These are phyloP conservation scores for Mycena metata DNA, from an alignment of 768 basidiomycete genomes.

Conservation along the genomic window DNA sequence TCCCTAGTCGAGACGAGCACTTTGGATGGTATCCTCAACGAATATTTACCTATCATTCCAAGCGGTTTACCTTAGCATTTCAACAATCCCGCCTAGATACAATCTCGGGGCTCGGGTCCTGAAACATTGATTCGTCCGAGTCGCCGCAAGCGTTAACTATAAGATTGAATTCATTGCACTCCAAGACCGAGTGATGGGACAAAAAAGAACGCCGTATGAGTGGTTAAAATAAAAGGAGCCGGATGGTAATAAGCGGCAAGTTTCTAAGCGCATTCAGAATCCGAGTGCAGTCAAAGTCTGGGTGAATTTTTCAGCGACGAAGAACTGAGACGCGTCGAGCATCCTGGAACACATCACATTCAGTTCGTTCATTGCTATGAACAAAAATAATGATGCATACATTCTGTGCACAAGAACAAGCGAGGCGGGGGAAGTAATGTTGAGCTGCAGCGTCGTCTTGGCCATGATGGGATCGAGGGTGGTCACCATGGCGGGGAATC, in stretches of 20 bases:
- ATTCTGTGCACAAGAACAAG: constrained; percentile 47
- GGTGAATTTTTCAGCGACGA: constrained; percentile 49
- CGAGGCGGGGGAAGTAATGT: constrained; percentile 47
- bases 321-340: constrained; percentile 53
- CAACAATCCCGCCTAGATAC: neutral
- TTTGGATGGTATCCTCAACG: too few species aligned
- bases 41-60: too few species aligned
- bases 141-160: too few species aligned
- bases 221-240: neutral
- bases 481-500: constrained; percentile 42
- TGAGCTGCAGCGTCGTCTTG: constrained; percentile 42
- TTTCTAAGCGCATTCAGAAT: constrained; percentile 36
- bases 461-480: constrained; percentile 50
- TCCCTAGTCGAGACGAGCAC: too few species aligned
- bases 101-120: neutral
- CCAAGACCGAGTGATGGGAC: neutral
- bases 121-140: neutral
- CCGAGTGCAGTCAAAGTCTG: constrained; percentile 51
- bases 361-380: neutral
- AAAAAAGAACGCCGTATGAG: neutral
- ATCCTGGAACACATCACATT: constrained; percentile 39
- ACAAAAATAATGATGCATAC: constrained; percentile 36
- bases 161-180: neutral
- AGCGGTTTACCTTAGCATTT: too few species aligned
- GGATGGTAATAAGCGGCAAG: neutral